phyloP scores from a whole-genome alignment of 225 moss, liverwort and hornwort species.

The Climacium dendroides region DNA sequence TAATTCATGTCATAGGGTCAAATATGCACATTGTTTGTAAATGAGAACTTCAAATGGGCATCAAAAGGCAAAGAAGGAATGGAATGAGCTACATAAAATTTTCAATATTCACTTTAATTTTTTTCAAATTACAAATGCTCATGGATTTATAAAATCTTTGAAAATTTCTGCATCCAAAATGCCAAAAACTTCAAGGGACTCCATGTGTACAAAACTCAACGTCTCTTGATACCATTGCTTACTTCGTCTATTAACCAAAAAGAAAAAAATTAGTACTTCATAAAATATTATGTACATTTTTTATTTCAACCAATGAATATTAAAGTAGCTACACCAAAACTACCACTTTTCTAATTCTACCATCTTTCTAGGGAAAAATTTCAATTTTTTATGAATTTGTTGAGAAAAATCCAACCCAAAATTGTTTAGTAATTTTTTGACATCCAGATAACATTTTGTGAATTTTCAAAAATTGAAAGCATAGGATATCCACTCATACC shows the following conservation, averaged over 20 bases:
- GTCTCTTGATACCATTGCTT: not conserved
- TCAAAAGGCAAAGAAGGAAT: not conserved
- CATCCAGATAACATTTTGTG: not conserved
- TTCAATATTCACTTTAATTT: not conserved
- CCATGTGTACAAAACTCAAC: fast-evolving
- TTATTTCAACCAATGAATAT: fast-evolving
- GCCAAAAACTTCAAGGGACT: not conserved
- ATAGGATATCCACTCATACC: not conserved
- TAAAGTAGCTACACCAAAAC: fast-evolving
- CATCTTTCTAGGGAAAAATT: not conserved
- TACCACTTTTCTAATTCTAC: not conserved
- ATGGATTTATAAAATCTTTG: no score
- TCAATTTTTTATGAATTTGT: no score
- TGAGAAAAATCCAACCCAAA: not conserved
- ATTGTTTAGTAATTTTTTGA: not conserved
- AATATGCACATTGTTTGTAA: no score
- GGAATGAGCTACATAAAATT: not conserved
- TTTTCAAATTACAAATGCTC: not conserved
- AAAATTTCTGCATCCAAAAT: not conserved
- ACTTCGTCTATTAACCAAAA: not conserved
- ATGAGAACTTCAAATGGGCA: not conserved
- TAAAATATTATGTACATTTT: not conserved
- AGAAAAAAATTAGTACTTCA: not conserved
- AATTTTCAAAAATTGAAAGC: not conserved
- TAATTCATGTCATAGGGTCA: no score